A percentile compares a stretch with the other conserved stretches of the same genome.
Conservation (phyloP, 768 basidiomycete species). For the Trichaptum fuscoviolaceum region DNA sequence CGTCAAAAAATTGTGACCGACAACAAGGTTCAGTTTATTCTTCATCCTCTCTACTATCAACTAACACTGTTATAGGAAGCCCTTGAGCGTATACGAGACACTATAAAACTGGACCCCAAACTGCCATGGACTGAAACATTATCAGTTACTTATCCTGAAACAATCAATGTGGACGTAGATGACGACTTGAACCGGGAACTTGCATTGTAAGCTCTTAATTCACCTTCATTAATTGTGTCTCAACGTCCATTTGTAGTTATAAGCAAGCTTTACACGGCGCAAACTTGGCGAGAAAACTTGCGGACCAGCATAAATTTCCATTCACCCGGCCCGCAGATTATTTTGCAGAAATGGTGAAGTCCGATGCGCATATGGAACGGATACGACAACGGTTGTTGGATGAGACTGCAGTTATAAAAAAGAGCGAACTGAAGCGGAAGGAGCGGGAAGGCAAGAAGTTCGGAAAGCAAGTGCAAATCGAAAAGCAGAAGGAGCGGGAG, state of each 20-base stretch:
- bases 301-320: constrained; percentile 70
- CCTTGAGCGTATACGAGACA: constrained; percentile 73
- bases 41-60: constrained; percentile 4
- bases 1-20: constrained; percentile 78
- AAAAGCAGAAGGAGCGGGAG: constrained; percentile 89
- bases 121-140: constrained; percentile 86
- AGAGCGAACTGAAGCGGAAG: constrained; percentile 84
- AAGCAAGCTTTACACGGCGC: constrained; percentile 89
- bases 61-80: constrained; percentile 45
- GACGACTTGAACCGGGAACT: constrained; percentile 94
- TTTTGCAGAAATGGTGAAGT: constrained; percentile 99
- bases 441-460: constrained; percentile 97
- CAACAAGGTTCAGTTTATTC: constrained; percentile 53
- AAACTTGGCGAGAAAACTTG: constrained; percentile 69
- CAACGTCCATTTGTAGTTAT: constrained; percentile 52
- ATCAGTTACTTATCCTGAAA: constrained; percentile 62
- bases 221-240: constrained; percentile 2
- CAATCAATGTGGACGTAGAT: constrained; percentile 69
- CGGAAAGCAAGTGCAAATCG: constrained; percentile 94
- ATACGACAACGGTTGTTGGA: constrained; percentile 87
- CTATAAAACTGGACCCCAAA: constrained; percentile 67
- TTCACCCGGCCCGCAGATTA: constrained; percentile 93
- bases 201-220: constrained; percentile 67
- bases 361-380: constrained; percentile 95
- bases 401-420: constrained; percentile 84